Evolutionary conservation across 192 early-diverging fungal genomes (phyloP), one percentile per base, ranked within the genome.

Genomic region (Spinellus fusiger): DNA sequence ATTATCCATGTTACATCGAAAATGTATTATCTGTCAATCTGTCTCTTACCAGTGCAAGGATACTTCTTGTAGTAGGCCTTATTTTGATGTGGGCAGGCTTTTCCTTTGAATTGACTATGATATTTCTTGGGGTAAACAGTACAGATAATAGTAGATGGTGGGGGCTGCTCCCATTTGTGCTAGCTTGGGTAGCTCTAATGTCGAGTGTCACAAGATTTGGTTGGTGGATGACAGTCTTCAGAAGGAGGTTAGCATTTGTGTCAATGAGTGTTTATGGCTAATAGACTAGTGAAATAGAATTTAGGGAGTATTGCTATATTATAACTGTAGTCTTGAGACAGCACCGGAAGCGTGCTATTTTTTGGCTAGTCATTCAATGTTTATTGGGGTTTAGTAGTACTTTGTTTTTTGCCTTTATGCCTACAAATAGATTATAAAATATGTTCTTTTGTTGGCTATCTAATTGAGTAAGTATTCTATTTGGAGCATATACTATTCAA

Each of bases 1-100:
- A 62, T 61, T 77, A 75, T 51, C 65, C 73, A 7, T 51, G 62
- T 50, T 77, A 75, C 50, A 49, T 77, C 0, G 65, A 77, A 25
- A 32, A 62, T 2, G 52, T 71, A 15, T 57, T 74, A 20, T 67
- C 70, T 29, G 75, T 55, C 10, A 77, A 77, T 44, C 10, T 77
- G 0, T 65, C 68, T 6, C n/a, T 13, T 0, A 31, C n/a, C 7
- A 37, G 61, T 25, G 51, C 69, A 0, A 59, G 55, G 16, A 13
- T 75, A 3, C 53, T 58, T 8, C 18, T 77, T 32, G 46, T 47
- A 10, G 20, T 68, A 5, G 69, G 69, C 12, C 40, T 77, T 8
- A 0, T 71, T 1, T 23, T 66, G 6, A 33, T 77, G 15, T 68
- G 59, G 8, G 26, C 54, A 56, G 72, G 73, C 7, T 64, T 75